Conservation (phyloP, 2,329 filamentous ascomycete genomes). For the Cryphonectria radicalis region DNA sequence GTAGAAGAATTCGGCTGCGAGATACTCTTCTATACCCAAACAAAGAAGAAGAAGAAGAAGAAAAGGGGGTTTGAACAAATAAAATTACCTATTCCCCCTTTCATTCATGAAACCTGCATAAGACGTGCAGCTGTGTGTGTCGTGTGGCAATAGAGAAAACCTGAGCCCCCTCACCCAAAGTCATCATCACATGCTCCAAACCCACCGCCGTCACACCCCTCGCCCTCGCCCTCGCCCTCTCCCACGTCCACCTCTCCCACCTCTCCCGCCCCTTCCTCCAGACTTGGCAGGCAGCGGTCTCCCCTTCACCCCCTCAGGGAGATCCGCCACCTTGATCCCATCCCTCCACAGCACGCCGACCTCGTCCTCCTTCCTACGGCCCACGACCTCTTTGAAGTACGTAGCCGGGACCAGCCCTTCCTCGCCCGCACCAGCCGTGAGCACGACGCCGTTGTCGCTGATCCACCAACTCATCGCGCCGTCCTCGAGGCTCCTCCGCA, state of each 20-base stretch:
- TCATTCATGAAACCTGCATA: background rate
- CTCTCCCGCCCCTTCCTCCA: conserved; percentile 38
- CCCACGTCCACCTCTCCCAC: conserved; percentile 34
- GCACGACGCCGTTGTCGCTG: conserved; percentile 77
- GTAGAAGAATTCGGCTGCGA: too few relatives aligned
- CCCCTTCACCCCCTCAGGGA: conserved; percentile 63
- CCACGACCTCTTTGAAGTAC: conserved; percentile 73
- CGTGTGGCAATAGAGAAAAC: background rate
- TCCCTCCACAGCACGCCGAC: conserved; percentile 72
- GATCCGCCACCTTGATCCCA: conserved; percentile 67
- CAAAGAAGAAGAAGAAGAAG: too few relatives aligned
- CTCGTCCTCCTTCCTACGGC: conserved; percentile 57
- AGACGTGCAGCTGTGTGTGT: background rate
- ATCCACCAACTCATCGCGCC: conserved; percentile 72
- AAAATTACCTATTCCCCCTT: background rate
- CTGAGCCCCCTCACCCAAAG: too few relatives aligned
- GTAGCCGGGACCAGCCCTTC: conserved; percentile 66
- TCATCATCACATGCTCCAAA: background rate
- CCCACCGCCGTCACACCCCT: background rate
- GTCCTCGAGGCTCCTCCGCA: conserved; percentile 66
- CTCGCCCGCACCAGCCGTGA: conserved; percentile 62
- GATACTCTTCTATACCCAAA: too few relatives aligned
- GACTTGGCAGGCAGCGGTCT: conserved; percentile 49
- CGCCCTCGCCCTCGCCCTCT: conserved; percentile 34
- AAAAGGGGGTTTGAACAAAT: background rate